phyloP scores from a whole-genome alignment of 805 yeast genomes.

The Debaryomyces hansenii region DNA sequence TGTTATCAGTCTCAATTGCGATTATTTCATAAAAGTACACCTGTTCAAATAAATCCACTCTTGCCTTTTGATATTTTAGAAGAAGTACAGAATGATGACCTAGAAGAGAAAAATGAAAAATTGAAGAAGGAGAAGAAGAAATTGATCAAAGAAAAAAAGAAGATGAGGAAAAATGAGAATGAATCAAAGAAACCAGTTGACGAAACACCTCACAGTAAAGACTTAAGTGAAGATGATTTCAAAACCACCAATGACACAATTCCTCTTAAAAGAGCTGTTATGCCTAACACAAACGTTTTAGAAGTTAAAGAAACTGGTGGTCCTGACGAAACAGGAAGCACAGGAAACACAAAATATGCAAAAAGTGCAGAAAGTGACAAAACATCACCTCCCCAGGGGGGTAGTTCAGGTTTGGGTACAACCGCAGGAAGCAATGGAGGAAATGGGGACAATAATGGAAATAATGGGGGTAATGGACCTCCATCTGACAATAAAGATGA shows the following conservation, averaged over 20 bases:
- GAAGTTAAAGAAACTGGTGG: background rate
- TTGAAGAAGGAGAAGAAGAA: constrained; percentile 27
- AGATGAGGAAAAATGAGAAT: constrained; percentile 8
- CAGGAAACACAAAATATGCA: background rate
- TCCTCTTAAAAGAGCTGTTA: constrained; percentile 9
- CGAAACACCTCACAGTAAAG: constrained; percentile 5
- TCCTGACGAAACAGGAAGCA: background rate
- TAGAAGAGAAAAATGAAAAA: constrained; percentile 25
- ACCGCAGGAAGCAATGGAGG: constrained; percentile 1
- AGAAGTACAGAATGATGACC: constrained; percentile 32
- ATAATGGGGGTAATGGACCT: constrained; percentile 5
- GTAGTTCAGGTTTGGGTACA: background rate
- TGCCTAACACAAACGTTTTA: constrained; percentile 3
- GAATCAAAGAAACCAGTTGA: constrained; percentile 3
- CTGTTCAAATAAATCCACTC: constrained; percentile 28
- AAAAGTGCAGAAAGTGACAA: background rate
- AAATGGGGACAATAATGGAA: constrained; percentile 10
- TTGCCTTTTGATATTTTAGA: constrained; percentile 43
- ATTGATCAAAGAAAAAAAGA: constrained; percentile 20
- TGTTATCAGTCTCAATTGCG: background rate
- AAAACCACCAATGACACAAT: constrained; percentile 9
- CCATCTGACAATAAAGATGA: constrained; percentile 3
- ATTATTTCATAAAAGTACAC: background rate
- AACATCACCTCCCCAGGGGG: background rate
- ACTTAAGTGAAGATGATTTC: constrained; percentile 3